Conservation (phyloP, 1,284 basidiomycete species). For the Cryptococcus maquisensis region DNA sequence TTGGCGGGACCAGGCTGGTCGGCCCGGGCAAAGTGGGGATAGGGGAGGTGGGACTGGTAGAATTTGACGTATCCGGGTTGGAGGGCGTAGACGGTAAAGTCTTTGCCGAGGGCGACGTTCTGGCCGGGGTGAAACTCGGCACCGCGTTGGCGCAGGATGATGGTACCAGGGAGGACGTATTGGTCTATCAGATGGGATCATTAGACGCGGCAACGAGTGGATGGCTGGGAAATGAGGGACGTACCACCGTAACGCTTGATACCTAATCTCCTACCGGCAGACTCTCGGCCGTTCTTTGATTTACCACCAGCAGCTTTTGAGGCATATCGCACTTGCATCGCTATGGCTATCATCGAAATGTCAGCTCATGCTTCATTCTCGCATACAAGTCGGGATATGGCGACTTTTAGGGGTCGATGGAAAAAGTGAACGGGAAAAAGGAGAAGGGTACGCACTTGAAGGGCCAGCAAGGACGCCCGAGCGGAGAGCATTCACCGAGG, state of each 20-base stretch:
- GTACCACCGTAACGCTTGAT: conserved; percentile 89
- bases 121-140: conserved; percentile 85
- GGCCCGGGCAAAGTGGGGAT: conserved; percentile 30
- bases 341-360: no score
- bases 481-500: no score
- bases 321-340: conserved; percentile 60
- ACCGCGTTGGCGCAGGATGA: conserved; percentile 87
- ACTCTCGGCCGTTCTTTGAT: conserved; percentile 83
- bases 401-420: not conserved
- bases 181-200: conserved; percentile 60
- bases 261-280: conserved; percentile 83
- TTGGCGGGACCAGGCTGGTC: conserved; percentile 10
- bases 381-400: no score
- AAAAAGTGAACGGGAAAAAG: not conserved
- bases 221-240: conserved; percentile 23
- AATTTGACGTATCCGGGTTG: conserved; percentile 87
- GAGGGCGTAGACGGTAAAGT: conserved; percentile 85
- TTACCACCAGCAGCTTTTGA: conserved; percentile 92
- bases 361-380: no score
- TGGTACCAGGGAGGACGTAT: conserved; percentile 84
- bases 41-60: conserved; percentile 56
- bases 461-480: not conserved
- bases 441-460: not conserved
- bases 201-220: not conserved
- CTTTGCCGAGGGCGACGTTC: conserved; percentile 82